Evolutionary conservation across 805 yeast species (phyloP), one percentile per base, ranked within the genome.

Genomic region (Kregervanrija pseudodelftensis): DNA sequence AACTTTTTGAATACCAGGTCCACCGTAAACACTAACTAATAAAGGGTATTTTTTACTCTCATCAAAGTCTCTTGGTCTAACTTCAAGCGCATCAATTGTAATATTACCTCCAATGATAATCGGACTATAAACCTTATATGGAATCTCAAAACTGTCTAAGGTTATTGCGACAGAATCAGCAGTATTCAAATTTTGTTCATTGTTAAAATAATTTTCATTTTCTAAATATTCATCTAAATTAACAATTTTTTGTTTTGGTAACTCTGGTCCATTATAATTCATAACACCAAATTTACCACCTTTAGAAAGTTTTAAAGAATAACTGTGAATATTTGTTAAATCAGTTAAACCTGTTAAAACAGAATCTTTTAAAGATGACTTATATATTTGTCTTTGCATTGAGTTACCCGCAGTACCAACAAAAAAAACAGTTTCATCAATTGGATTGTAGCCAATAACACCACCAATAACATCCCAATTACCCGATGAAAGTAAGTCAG

Each of bases 1-100:
- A 10, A 76, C 73, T 22, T 76, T 73, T 50, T 79, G 81, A 4
- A 85, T 79, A 0, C 93, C 95, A 1, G 95, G 95, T 0, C 93
- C 95, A 3, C 89, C 93, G 57, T 85, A 85, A 0, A 77, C 80
- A 46, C 76, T 73, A 2, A 84, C 87, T 37, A 85, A 60, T 11
- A 85, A 49, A 0, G 93, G 90, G 54, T 83, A 77, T 49, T 73
- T 70, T 36, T 60, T 61, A 9, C 40, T 41, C 1, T 56, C 46
- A 49, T 79, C 65, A 52, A 82, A 76, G 39, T 68, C 66, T 0
- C 72, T 70, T 0, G 95, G 95, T 37, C 73, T 66, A 8, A 80
- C 76, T 55, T 84, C 90, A 36, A 80, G 61, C 44, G 79, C 70
- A 55, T 80, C 76, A 7, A 80, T 57, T 8, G 52, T 54, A 1